Percentiles rank a stretch among this genome's conserved stretches.
Evolutionary conservation across 179 eudicot species (phyloP).

Genomic region (Beta macrorhiza): DNA sequence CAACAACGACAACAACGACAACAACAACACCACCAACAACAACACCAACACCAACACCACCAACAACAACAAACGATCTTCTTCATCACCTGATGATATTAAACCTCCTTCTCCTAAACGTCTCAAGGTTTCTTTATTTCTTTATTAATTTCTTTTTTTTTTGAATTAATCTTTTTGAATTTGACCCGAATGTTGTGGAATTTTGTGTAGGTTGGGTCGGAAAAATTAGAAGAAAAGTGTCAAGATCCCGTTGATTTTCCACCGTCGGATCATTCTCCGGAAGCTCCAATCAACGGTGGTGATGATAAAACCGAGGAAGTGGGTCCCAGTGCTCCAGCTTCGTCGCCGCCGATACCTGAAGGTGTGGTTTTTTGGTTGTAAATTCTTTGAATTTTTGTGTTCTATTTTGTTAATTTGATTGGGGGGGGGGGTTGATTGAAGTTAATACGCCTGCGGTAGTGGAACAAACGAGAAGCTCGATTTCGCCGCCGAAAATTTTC

Average conservation of each 20-base stretch:
- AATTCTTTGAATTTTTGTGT: not conserved
- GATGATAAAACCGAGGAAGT: conserved; percentile 34
- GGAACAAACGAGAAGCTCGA: conserved; percentile 49
- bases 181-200: conserved; percentile 17
- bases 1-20: not conserved
- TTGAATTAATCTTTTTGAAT: not conserved
- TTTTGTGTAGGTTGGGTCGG: conserved; percentile 41
- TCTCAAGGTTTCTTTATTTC: too few relatives aligned
- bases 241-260: conserved; percentile 21
- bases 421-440: not conserved
- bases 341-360: conserved; percentile 39
- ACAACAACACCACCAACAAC: too few relatives aligned
- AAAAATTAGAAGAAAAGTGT: conserved; percentile 47
- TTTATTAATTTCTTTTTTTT: too few relatives aligned
- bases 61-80: conserved; percentile 38
- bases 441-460: conserved; percentile 39
- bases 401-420: not conserved
- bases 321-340: conserved; percentile 19
- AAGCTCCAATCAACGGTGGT: conserved; percentile 1
- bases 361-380: conserved; percentile 32
- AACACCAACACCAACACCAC: not conserved
- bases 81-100: conserved; percentile 37
- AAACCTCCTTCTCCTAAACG: conserved; percentile 39
- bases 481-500: conserved; percentile 39
- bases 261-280: conserved; percentile 37